A percentile compares a stretch with the other conserved stretches of the same genome.
Evolutionary conservation across 768 basidiomycete species (phyloP).

Genomic region (Russula sp.): DNA sequence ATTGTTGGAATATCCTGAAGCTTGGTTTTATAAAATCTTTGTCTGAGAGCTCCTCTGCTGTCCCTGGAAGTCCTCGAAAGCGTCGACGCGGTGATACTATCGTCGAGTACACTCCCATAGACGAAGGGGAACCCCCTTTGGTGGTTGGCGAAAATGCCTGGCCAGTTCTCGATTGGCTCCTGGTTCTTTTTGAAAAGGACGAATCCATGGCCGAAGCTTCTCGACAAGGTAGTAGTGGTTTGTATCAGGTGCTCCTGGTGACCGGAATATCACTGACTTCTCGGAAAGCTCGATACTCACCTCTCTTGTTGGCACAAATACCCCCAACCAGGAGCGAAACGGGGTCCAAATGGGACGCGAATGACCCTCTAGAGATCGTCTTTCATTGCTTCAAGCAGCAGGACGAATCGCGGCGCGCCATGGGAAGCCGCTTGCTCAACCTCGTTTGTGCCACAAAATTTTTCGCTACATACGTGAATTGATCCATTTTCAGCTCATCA

Average conservation of each 20-base stretch:
- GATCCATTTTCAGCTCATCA: constrained; percentile 29
- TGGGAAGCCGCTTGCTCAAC: constrained; percentile 30
- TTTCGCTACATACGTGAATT: neutral
- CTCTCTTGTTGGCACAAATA: constrained; percentile 53
- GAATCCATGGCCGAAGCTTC: constrained; percentile 36
- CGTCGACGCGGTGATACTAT: constrained; percentile 28
- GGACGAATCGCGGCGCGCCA: constrained; percentile 18
- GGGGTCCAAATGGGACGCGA: constrained; percentile 51
- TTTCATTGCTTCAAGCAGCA: constrained; percentile 30
- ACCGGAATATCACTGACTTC: neutral
- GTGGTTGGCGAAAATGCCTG: constrained; percentile 60
- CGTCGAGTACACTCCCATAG: constrained; percentile 28
- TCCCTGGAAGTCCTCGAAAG: constrained; percentile 23
- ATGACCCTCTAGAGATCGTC: constrained; percentile 43
- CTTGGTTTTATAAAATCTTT: constrained; percentile 15
- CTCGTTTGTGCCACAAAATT: constrained; percentile 27
- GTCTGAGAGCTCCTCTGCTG: neutral
- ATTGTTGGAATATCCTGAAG: constrained; percentile 26
- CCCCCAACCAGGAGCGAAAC: constrained; percentile 45
- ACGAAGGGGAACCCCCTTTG: constrained; percentile 26
- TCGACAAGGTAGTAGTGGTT: constrained; percentile 34
- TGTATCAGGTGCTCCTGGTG: neutral
- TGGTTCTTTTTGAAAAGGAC: constrained; percentile 64
- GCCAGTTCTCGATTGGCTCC: constrained; percentile 64
- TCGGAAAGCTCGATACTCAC: constrained; percentile 40